Evolutionary conservation across 75 land plant genomes (phyloP).

Genomic region (Larix kaempferi): DNA sequence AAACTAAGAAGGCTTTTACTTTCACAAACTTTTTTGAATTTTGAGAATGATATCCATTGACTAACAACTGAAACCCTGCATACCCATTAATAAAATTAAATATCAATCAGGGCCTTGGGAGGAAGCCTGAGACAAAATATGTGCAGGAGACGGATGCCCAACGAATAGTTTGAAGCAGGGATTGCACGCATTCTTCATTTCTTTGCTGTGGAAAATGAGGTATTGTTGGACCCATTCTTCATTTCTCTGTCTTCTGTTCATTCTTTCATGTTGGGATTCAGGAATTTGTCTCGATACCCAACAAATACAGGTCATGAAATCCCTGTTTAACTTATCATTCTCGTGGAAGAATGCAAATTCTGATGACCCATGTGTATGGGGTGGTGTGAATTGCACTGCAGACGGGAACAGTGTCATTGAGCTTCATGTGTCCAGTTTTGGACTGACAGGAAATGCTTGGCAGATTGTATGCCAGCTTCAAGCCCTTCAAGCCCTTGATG

Average conservation of each 20-base stretch:
- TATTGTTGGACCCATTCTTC: background rate
- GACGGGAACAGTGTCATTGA: background rate
- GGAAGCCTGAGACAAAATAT: no score
- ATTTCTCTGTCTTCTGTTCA: background rate
- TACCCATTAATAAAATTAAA: no score
- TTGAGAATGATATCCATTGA: no score
- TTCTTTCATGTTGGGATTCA: background rate
- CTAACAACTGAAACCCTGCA: no score
- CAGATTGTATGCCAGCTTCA: background rate
- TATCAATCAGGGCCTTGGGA: no score
- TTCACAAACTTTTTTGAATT: no score
- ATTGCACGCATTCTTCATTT: background rate
- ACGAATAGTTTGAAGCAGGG: background rate
- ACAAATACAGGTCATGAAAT: background rate
- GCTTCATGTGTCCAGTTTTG: background rate
- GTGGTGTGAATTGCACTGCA: background rate
- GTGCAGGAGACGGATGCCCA: background rate
- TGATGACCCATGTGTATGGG: background rate
- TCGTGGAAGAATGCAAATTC: background rate
- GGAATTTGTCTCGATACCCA: background rate
- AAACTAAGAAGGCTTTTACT: no score
- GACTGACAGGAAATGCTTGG: background rate
- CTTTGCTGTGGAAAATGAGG: background rate
- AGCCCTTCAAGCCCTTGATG: background rate
- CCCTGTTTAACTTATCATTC: background rate